Evolutionary conservation across 805 yeast genomes (phyloP), one percentile per base, ranked within the genome.

Genomic region (Nakazawaea laoshanensis): DNA sequence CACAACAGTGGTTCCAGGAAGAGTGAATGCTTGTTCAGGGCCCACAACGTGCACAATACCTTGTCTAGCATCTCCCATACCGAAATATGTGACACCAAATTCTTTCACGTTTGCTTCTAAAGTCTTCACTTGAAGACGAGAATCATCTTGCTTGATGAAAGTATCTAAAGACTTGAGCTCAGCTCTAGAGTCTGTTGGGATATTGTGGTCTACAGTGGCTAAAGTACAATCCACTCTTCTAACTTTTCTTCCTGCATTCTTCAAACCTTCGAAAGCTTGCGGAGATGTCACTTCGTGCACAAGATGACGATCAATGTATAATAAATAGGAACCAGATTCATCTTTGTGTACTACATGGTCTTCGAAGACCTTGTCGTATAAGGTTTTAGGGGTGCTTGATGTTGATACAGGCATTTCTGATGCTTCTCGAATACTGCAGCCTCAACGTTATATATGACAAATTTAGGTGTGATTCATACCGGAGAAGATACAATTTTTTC

Each of bases 271-370:
- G 53, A 92, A 92, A 8, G 98, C 98, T 61, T 92, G 98, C 22
- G 99, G 98, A 19, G 97, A 89, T 2, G 99, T 92, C 33, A 92
- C 99, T 63, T 92, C 98, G 59, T 92, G 98, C 32, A 92, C 95
- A 46, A 92, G 68, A 59, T 92, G 98, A 62, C 98, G 84, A 62
- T 92, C 99, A 39, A 92, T 89, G 60, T 85, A 92, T 40, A 92
- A 61, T 42, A 92, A 67, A 53, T 72, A 80, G 14, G 96, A 87
- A 18, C 94, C 94, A 22, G 85, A 74, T 34, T 84, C 89, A 47
- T 86, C 95, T 52, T 75, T 67, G 61, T 87, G 88, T 44, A 92
- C 98, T 38, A 89, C 64, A 55, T 92, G 97, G 70, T 83, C 96
- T 42, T 79, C 83, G 55, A 87, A 92, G 50, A 92, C 95, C 69